Conservation (phyloP, 305 asterid genomes). For the Nicotiana rustica region DNA sequence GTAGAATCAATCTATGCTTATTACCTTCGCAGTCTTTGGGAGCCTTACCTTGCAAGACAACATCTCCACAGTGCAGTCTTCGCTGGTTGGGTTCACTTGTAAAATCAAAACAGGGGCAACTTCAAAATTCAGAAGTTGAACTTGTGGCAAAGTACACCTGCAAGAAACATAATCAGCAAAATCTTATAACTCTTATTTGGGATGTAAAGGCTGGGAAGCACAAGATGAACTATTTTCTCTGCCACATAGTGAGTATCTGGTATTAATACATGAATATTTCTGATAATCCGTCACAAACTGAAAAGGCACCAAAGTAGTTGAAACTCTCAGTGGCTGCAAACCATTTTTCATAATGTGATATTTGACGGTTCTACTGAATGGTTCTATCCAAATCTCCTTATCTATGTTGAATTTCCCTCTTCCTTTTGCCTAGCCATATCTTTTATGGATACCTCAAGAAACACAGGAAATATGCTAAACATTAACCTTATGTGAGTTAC, state of each 20-base stretch:
- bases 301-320: background rate
- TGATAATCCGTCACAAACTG: background rate
- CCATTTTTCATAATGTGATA: background rate
- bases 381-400: background rate
- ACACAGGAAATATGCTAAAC: background rate
- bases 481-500: background rate
- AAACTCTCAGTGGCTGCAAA: background rate
- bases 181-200: background rate
- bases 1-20: background rate
- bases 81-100: conserved; percentile 63
- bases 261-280: background rate
- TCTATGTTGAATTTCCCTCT: conserved; percentile 1
- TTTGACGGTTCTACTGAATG: background rate
- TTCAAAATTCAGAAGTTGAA: conserved; percentile 74
- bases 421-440: background rate
- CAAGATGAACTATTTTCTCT: background rate
- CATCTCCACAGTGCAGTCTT: conserved; percentile 75
- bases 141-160: conserved; percentile 81
- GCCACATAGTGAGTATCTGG: background rate
- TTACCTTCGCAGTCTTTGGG: conserved; percentile 9
- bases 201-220: background rate
- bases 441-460: background rate
- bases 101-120: conserved; percentile 83
- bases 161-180: conserved; percentile 33
- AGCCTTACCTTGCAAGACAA: conserved; percentile 79